Percentiles rank a stretch among this genome's conserved stretches.
These are phyloP conservation scores for Limnanthes douglasii DNA, from an alignment of 345 rosid genomes.

Conservation along the genomic window DNA sequence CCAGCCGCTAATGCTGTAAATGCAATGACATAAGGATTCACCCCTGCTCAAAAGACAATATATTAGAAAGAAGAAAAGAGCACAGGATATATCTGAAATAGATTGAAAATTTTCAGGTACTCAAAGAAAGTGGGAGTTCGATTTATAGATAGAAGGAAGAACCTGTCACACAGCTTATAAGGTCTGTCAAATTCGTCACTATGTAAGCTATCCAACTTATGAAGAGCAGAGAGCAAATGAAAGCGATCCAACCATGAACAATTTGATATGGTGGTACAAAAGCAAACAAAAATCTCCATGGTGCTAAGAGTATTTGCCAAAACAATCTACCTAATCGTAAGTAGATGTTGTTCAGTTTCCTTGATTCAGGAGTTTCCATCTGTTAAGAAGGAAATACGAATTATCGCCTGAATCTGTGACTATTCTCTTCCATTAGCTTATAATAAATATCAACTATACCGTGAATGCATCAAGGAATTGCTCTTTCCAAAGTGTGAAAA, in stretches of 20 bases:
- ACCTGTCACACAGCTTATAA: slow-evolving; percentile 95
- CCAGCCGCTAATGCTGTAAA: slow-evolving; percentile 88
- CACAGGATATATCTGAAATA: not conserved
- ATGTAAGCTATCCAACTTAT: slow-evolving; percentile 74
- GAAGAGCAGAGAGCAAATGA: slow-evolving; percentile 66
- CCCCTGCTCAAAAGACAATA: slow-evolving; percentile 27
- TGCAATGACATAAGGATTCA: slow-evolving; percentile 87
- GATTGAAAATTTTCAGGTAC: slow-evolving; percentile 1
- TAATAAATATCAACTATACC: slow-evolving; percentile 20
- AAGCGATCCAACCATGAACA: slow-evolving; percentile 89
- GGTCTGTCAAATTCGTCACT: slow-evolving; percentile 60
- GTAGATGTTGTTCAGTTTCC: slow-evolving; percentile 30
- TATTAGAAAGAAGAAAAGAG: not conserved
- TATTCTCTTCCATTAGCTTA: not conserved
- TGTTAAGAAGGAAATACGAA: slow-evolving; percentile 19
- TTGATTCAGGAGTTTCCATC: slow-evolving; percentile 48
- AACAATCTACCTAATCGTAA: slow-evolving; percentile 23
- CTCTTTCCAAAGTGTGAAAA: slow-evolving; percentile 49
- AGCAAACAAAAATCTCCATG: slow-evolving; percentile 79
- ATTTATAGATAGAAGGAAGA: slow-evolving; percentile 1
- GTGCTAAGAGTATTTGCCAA: slow-evolving; percentile 54
- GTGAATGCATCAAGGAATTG: slow-evolving; percentile 58
- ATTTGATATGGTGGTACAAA: slow-evolving; percentile 80
- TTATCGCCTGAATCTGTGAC: not conserved
- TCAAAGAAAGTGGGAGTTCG: not conserved